Evolutionary conservation across 371 early-diverging fungal species (phyloP).

Genomic region (Enterospora canceri): DNA sequence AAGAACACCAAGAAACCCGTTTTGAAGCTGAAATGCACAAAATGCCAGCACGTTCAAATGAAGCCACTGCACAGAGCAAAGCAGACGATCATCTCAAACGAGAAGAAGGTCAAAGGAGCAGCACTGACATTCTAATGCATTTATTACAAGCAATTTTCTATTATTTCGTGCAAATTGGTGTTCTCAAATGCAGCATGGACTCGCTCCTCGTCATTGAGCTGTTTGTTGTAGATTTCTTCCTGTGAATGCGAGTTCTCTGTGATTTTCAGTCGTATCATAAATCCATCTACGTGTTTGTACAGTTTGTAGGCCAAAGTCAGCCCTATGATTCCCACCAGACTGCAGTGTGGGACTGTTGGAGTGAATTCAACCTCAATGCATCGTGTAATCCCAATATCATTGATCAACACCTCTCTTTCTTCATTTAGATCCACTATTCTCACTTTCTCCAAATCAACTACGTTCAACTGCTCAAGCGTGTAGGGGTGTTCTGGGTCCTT

Average conservation of each 20-base stretch:
- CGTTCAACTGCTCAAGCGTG: conserved; percentile 59
- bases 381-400: conserved; percentile 15
- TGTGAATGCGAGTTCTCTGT: conserved; percentile 82
- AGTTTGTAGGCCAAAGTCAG: conserved; percentile 81
- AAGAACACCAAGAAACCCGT: conserved; percentile 87
- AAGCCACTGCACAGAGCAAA: conserved; percentile 89
- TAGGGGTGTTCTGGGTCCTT: conserved; percentile 85
- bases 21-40: conserved; percentile 86
- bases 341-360: conserved; percentile 97
- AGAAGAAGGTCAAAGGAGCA: conserved; percentile 68
- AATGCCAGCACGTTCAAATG: conserved; percentile 86
- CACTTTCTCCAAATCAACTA: conserved; percentile 38
- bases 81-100: conserved; percentile 97
- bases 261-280: conserved; percentile 64
- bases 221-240: conserved; percentile 80
- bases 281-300: conserved; percentile 68
- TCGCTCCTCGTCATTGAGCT: conserved; percentile 94
- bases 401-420: conserved; percentile 57
- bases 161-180: conserved; percentile 36
- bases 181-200: conserved; percentile 95
- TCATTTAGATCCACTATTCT: conserved; percentile 16
- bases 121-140: conserved; percentile 55
- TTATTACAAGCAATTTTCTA: conserved; percentile 25
- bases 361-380: conserved; percentile 59
- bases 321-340: conserved; percentile 96